Evolutionary conservation across 148 eudicot species (phyloP).

Genomic region (Mesembryanthemum crystallinum): DNA sequence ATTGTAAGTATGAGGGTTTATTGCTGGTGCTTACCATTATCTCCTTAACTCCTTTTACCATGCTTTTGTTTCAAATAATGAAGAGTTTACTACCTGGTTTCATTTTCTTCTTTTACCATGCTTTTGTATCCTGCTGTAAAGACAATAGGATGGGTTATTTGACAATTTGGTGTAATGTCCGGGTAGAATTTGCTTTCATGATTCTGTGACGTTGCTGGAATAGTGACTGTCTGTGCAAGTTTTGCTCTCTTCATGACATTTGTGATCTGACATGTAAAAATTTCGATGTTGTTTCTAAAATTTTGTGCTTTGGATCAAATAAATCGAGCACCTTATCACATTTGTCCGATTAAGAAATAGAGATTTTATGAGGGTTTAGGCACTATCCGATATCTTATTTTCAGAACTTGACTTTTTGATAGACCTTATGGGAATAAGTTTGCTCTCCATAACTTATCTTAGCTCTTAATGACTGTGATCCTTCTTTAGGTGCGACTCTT

Average conservation of each 20-base stretch:
- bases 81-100: not conserved
- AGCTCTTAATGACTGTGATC: not conserved
- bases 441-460: not conserved
- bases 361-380: not conserved
- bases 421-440: not conserved
- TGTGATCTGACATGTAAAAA: too few species aligned
- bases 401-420: not conserved
- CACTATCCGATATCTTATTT: not conserved
- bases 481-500: not conserved
- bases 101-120: too few species aligned
- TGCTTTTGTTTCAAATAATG: not conserved
- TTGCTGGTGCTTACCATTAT: constrained; percentile 20
- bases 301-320: not conserved
- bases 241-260: not conserved
- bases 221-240: not conserved
- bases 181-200: not conserved
- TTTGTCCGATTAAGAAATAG: not conserved
- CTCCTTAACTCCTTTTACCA: not conserved
- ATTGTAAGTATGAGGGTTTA: constrained; percentile 60
- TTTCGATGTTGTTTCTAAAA: too few species aligned
- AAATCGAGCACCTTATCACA: not conserved
- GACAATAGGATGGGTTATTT: not conserved
- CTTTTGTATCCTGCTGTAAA: not conserved
- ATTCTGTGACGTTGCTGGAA: not conserved
- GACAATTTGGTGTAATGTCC: not conserved